phyloP scores from a whole-genome alignment of 257 asterid species.

The Salvia miltiorrhiza region DNA sequence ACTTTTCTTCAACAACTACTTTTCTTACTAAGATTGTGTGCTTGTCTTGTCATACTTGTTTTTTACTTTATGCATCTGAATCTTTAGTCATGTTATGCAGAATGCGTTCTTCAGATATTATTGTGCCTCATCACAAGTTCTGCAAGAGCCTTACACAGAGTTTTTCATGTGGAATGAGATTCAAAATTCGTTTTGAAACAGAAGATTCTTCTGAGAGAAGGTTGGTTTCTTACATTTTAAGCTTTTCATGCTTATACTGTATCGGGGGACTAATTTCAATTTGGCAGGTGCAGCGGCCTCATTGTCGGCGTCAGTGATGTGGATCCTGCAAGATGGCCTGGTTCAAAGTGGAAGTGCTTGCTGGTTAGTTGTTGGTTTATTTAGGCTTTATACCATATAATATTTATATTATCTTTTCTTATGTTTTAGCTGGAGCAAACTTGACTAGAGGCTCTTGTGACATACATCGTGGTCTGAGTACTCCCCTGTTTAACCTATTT shows the following conservation, averaged over 20 bases:
- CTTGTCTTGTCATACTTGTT: background rate
- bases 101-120: constrained; percentile 72
- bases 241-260: background rate
- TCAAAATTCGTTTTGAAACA: constrained; percentile 73
- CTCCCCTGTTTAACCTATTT: background rate
- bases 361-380: constrained; percentile 45
- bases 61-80: background rate
- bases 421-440: background rate
- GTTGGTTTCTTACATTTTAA: constrained; percentile 30
- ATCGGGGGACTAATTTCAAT: constrained; percentile 8
- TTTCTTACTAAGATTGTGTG: background rate
- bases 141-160: constrained; percentile 65
- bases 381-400: background rate
- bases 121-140: constrained; percentile 71
- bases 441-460: background rate
- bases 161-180: constrained; percentile 80
- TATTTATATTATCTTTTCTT: background rate
- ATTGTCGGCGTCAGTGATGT: constrained; percentile 67
- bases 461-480: background rate
- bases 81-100: constrained; percentile 37
- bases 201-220: constrained; percentile 96
- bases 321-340: constrained; percentile 92
- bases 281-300: constrained; percentile 72
- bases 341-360: constrained; percentile 91
- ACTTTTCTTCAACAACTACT: background rate